phyloP scores from a whole-genome alignment of 2,329 filamentous ascomycete species.

The Ascochyta rabiei region DNA sequence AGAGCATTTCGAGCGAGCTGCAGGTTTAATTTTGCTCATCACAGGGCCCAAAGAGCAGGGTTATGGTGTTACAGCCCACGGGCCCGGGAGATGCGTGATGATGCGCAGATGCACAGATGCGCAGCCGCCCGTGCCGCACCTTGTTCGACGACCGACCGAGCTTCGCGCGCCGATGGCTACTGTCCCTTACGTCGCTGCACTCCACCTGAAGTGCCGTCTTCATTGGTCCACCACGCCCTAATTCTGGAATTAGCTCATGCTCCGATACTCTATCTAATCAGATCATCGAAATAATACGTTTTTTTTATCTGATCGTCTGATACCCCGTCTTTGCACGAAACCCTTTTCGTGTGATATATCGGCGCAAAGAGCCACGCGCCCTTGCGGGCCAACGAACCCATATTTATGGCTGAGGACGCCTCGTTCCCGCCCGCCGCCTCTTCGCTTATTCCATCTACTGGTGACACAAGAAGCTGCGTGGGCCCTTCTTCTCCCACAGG shows the following conservation, averaged over 20 bases:
- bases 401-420: constrained; percentile 34
- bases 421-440: constrained; percentile 24
- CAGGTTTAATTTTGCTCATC: constrained; percentile 11
- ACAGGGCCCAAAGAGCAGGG: constrained; percentile 5
- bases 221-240: constrained; percentile 7
- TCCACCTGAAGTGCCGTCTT: constrained; percentile 1
- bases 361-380: constrained; percentile 27
- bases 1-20: constrained; percentile 4
- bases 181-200: neutral
- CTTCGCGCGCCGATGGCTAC: constrained; percentile 4
- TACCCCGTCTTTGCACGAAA: constrained; percentile 23
- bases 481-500: constrained; percentile 25
- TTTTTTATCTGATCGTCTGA: constrained; percentile 39
- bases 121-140: constrained; percentile 19
- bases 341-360: constrained; percentile 30
- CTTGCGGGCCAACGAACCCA: constrained; percentile 24
- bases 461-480: constrained; percentile 29
- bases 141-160: constrained; percentile 12
- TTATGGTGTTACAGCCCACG: constrained; percentile 1
- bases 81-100: constrained; percentile 14
- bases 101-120: constrained; percentile 19
- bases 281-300: constrained; percentile 23
- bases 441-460: constrained; percentile 26
- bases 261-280: constrained; percentile 32
- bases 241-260: neutral